phyloP scores from a whole-genome alignment of 257 asterid species.

The Solanum bulbocastanum region DNA sequence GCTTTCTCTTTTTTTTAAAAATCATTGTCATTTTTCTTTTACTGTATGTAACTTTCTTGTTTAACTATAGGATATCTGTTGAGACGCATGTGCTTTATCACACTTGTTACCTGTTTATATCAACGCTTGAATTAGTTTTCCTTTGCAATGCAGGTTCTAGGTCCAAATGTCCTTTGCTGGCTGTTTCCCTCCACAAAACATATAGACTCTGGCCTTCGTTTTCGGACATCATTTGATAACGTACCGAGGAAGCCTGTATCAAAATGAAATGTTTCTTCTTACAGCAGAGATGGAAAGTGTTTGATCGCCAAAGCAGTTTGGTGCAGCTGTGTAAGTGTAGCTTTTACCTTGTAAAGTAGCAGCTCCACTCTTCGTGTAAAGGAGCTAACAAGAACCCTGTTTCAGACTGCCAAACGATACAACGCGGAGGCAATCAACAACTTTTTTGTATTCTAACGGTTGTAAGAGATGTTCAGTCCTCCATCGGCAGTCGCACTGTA shows the following conservation, averaged over 20 bases:
- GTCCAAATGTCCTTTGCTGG: constrained; percentile 74
- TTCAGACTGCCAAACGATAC: background rate
- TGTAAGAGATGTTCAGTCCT: background rate
- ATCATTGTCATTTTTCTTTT: background rate
- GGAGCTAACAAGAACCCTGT: background rate
- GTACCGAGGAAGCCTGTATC: constrained; percentile 10
- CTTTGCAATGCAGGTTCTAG: constrained; percentile 52
- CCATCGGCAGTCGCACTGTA: background rate
- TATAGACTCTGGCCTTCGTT: constrained; percentile 65
- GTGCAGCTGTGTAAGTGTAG: background rate
- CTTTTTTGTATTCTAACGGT: background rate
- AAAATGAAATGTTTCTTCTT: background rate
- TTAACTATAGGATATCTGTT: background rate
- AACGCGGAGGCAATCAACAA: background rate
- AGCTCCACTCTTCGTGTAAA: background rate
- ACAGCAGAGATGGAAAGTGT: background rate
- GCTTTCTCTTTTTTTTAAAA: background rate
- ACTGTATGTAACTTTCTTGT: background rate
- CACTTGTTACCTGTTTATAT: background rate
- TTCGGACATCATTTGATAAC: constrained; percentile 36
- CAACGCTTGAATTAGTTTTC: background rate
- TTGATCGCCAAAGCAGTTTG: background rate
- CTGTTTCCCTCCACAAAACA: constrained; percentile 50
- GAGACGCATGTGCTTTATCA: background rate
- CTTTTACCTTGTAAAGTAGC: background rate